Evolutionary conservation across 75 land plant genomes (phyloP).

Genomic region (Pinus taeda): DNA sequence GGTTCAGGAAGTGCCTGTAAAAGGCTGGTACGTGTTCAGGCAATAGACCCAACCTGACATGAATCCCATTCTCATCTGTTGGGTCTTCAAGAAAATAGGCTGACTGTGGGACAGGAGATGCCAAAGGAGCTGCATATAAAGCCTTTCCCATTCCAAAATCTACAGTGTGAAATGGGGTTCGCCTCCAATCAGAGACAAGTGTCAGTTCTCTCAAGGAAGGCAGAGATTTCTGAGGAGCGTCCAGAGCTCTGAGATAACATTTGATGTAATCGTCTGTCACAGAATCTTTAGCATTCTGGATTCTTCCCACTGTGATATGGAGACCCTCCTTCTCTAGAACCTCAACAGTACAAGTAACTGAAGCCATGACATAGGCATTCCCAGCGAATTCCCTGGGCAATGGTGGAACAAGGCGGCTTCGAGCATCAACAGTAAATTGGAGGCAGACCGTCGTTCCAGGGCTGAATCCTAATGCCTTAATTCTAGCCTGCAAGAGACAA

Average conservation of each 20-base stretch:
- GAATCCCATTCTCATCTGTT: constrained; percentile 30
- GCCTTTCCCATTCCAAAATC: constrained; percentile 54
- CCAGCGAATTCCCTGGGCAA: constrained; percentile 56
- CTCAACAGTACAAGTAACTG: constrained; percentile 28
- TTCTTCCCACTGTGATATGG: constrained; percentile 20
- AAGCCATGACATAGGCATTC: constrained; percentile 58
- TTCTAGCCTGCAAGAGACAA: constrained; percentile 33
- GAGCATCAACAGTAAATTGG: constrained; percentile 60
- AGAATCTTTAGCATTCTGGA: constrained; percentile 34
- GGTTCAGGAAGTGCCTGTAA: no score
- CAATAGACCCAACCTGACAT: constrained; percentile 39
- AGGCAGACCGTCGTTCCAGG: constrained; percentile 27
- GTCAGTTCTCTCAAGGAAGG: constrained; percentile 45
- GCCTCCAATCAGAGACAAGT: constrained; percentile 58
- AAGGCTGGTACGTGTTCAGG: constrained; percentile 19
- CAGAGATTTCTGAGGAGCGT: constrained; percentile 26
- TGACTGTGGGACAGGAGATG: constrained; percentile 41
- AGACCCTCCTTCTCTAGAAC: constrained; percentile 22
- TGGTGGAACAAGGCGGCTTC: constrained; percentile 48
- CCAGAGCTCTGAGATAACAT: constrained; percentile 32
- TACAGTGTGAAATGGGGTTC: constrained; percentile 53
- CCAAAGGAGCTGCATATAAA: constrained; percentile 44
- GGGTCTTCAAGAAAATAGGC: constrained; percentile 46
- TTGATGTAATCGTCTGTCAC: constrained; percentile 35
- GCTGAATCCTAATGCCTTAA: constrained; percentile 28